phyloP scores from a whole-genome alignment of 2,329 filamentous ascomycete genomes.

The Xylariales sp. region DNA sequence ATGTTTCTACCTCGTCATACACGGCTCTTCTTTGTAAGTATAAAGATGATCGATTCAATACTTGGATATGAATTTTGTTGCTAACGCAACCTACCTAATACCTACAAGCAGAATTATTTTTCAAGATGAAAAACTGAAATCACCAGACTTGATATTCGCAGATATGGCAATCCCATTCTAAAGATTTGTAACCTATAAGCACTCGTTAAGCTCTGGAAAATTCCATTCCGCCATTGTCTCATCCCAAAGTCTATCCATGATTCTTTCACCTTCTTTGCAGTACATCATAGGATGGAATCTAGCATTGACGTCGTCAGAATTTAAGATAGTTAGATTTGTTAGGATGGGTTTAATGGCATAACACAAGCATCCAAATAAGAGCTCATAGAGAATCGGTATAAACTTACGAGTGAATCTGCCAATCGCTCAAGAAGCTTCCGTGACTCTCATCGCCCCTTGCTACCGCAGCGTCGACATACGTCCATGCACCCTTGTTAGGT shows the following conservation, averaged over 20 bases:
- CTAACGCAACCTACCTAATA: too few relatives aligned
- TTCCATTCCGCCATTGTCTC: not conserved
- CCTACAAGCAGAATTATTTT: too few relatives aligned
- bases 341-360: not conserved
- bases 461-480: slow-evolving; percentile 15
- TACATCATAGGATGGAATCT: slow-evolving; percentile 1
- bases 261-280: not conserved
- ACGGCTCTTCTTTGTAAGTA: too few relatives aligned
- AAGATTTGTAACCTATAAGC: too few relatives aligned
- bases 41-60: too few relatives aligned
- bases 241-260: slow-evolving; percentile 3
- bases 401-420: slow-evolving; percentile 10
- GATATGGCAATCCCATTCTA: too few relatives aligned
- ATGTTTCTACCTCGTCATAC: too few relatives aligned
- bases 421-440: slow-evolving; percentile 11
- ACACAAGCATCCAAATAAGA: not conserved
- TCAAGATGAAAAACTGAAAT: too few relatives aligned
- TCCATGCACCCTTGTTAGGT: slow-evolving; percentile 2
- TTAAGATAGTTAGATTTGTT: not conserved
- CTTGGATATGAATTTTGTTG: too few relatives aligned
- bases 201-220: not conserved
- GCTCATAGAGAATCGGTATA: not conserved
- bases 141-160: too few relatives aligned
- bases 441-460: slow-evolving; percentile 12
- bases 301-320: too few relatives aligned